Evolutionary conservation across 352 stramenopile genomes (phyloP), one percentile per base, ranked within the genome.

Genomic region (Phytophthora citricola): DNA sequence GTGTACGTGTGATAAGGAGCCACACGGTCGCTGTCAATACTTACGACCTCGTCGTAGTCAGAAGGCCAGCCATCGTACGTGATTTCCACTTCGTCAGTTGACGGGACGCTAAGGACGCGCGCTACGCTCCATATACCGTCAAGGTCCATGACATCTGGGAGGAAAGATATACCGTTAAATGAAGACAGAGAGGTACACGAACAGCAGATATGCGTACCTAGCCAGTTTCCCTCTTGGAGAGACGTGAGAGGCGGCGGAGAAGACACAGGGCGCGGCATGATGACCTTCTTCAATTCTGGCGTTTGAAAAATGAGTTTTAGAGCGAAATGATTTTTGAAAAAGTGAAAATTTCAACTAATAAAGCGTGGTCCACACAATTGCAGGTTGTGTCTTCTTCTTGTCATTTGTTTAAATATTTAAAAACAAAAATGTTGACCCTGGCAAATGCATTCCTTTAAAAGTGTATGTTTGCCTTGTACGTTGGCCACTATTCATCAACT

Each of bases 51-150:
- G 49, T 90, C 75, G 61, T 78, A 91, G 40, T 80, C 64, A 4
- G 43, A 11, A 1, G 65, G 66, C 83, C 83, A 91, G 3, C 80
- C 83, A 22, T 91, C 83, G 65, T 91, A 91, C 17, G 63, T 73
- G 29, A 91, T 72, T 40, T 83, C 73, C n/a, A 89, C 58, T 49
- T 65, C 55, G 8, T 39, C 55, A 14, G 43, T 8, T 1, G 71
- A 67, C 26, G 44, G 49, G 20, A 76, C 34, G n/a, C 39, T 50
- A 22, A 84, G 53, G 15, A 88, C 71, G 26, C 73, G 73, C 32
- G 77, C 77, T n/a, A 85, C 77, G 41, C 85, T 89, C 80, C 80
- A 89, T 38, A 81, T 71, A 27, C 77, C 80, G 47, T 81, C 75
- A 36, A 52, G 55, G 53, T 89, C 80, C 71, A 87, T 67, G 1